Evolutionary conservation across 257 asterid genomes (phyloP).

Genomic region (Osmanthus fragrans): DNA sequence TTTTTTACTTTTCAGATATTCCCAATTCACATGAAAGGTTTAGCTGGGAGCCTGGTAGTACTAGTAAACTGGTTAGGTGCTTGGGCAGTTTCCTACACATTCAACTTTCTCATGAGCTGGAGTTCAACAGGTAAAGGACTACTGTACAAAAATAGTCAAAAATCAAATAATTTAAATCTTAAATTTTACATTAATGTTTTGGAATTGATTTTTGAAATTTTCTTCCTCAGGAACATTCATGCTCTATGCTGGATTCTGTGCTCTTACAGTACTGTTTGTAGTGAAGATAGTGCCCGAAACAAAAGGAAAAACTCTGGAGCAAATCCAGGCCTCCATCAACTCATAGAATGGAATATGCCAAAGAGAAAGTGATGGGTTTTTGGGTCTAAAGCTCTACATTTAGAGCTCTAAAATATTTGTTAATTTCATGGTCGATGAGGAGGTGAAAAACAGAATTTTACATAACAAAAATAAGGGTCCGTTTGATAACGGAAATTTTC

Average conservation of each 20-base stretch:
- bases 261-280: conserved; percentile 56
- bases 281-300: conserved; percentile 80
- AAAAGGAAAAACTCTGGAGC: conserved; percentile 81
- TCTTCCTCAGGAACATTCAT: conserved; percentile 53
- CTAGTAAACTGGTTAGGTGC: conserved; percentile 88
- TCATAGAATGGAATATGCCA: conserved; percentile 20
- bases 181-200: background rate
- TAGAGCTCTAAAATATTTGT: too few species aligned
- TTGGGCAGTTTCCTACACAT: conserved; percentile 81
- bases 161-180: background rate
- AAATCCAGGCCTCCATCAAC: conserved; percentile 68
- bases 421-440: too few species aligned
- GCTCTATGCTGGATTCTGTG: conserved; percentile 50
- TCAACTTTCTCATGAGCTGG: conserved; percentile 78
- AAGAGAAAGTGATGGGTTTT: too few species aligned
- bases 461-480: too few species aligned
- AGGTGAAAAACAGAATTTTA: too few species aligned
- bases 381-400: too few species aligned
- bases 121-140: conserved; percentile 50
- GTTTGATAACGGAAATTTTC: too few species aligned
- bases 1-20: conserved; percentile 50
- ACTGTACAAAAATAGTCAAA: background rate
- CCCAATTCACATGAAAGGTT: conserved; percentile 73
- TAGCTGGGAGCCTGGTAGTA: conserved; percentile 80
- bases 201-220: background rate